Evolutionary conservation across 768 basidiomycete genomes (phyloP), one percentile per base, ranked within the genome.

Genomic region (Suillus tomentosus): DNA sequence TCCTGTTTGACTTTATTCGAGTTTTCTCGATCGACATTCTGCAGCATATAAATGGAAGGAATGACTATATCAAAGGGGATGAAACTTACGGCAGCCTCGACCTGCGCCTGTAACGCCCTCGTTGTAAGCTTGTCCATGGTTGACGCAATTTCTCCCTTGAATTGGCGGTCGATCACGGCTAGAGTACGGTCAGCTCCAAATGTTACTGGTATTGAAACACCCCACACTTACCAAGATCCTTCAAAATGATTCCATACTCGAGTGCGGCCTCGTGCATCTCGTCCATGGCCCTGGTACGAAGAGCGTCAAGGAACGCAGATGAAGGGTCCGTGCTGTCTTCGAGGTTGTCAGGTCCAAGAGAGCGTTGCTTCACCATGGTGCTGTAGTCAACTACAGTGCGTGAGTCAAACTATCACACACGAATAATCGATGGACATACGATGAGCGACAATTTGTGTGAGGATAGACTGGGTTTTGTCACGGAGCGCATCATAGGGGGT

Each of bases 41-140:
- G 67, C 34, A 54, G 45, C 34, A 61, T 36, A 24, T 27, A 64
- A 36, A 58, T 51, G 14, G 34, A 27, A n/a, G 58, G 3, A 3
- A 55, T 6, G 11, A 11, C 15, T n/a, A 8, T 27, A 9, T 9
- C n/a, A 51, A 7, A 62, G 45, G 19, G 5, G 5, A 47, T 42
- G 36, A 36, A 37, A 77, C 85, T 71, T 73, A 90, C 88, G 34
- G 91, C 91, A 53, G 92, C 91, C 74, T 94, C 92, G 36, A 94
- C 92, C 74, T 95, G 92, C 11, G 92, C 91, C 72, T 94, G 90
- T 43, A 94, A 79, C 24, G 90, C 92, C 68, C 92, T 84, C 4
- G 91, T 91, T 70, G 91, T 94, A 61, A 93, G 80, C 71, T 91
- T 91, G 71, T 93, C 89, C 92, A 93, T 94, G 1, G 91, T 91